Base-by-base conservation (phyloP, 805 yeast species). In the Saturnispora ahearnii region DNA sequence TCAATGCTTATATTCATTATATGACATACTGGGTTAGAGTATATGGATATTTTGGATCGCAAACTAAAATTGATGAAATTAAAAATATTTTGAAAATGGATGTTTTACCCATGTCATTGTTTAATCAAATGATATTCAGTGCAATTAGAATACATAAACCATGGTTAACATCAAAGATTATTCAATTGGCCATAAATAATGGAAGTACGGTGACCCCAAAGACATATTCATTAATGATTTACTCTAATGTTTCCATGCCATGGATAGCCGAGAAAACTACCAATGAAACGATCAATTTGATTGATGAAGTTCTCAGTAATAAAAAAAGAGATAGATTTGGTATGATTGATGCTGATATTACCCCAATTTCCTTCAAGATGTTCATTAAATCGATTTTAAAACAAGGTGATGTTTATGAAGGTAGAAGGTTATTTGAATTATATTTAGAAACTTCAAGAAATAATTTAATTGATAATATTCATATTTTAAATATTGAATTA, bases 201-300 rank as follows among this genome's bases (percentile, higher is more conserved):
- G 56, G 55, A 3, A 42, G 51, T 5, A 18, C 43, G 1, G 54
- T 59, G 2, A 55, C 57, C 3, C 46, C 60, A 15, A 62, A 58
- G 44, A 63, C 65, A 1, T 62, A 64, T 49, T 62, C 67, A 3
- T 48, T 63, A 34, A 36, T 65, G 12, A 40, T 63, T 28, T 59
- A 57, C n/a, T 53, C 63, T 7, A 59, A 61, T 48, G 53, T 55
- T 6, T 41, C 51, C 4, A 41, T 45, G 46, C 45, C 42, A 10
- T 38, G 44, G 38, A 50, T 55, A 21, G 52, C 58, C 9, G 47
- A 56, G n/a, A 38, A 54, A 26, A 54, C 53, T 13, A 46, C 57
- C 11, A 60, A 56, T 7, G 48, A 54, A 43, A 58, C 59, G 0
- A 45, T 59, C 41, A 32, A 38, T 2, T 40, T 63, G 11, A 41